phyloP scores from a whole-genome alignment of 768 basidiomycete species.

The Boletellus ananas region DNA sequence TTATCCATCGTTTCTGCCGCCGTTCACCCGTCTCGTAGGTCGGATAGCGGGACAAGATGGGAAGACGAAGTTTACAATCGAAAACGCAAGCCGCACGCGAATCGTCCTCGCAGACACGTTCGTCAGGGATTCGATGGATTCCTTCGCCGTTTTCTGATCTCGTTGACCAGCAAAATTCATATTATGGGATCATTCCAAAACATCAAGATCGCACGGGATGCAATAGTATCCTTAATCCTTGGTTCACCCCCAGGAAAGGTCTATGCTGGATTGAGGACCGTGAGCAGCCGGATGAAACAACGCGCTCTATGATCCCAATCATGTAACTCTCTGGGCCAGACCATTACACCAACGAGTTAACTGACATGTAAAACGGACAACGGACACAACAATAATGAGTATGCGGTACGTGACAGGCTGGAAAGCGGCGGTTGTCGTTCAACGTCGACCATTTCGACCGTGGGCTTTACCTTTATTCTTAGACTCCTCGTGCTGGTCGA shows the following conservation, averaged over 20 bases:
- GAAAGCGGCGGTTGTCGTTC: slow-evolving; percentile 5
- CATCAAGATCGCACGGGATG: slow-evolving; percentile 96
- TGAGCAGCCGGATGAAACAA: slow-evolving; percentile 91
- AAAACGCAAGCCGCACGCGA: slow-evolving; percentile 95
- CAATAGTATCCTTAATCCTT: slow-evolving; percentile 90
- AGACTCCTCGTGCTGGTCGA: slow-evolving; percentile 48
- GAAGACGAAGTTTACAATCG: slow-evolving; percentile 98
- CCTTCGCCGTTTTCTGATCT: slow-evolving; percentile 4
- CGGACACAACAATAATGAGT: background rate
- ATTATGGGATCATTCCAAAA: slow-evolving; percentile 99
- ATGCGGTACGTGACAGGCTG: background rate
- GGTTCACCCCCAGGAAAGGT: slow-evolving; percentile 95
- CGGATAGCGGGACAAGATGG: slow-evolving; percentile 99
- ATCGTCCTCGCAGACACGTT: slow-evolving; percentile 98
- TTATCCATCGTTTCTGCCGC: background rate
- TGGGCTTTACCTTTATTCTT: slow-evolving; percentile 29
- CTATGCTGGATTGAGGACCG: slow-evolving; percentile 85
- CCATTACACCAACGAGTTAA: slow-evolving; percentile 9
- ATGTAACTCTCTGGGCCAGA: slow-evolving; percentile 5
- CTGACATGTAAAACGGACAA: slow-evolving; percentile 2
- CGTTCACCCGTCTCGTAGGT: slow-evolving; percentile 41
- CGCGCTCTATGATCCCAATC: slow-evolving; percentile 58
- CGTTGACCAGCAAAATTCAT: slow-evolving; percentile 78
- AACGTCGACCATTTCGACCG: slow-evolving; percentile 2
- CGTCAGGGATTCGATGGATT: slow-evolving; percentile 28